phyloP scores from a whole-genome alignment of 169 alveolate genomes.

The Blepharisma undulans region DNA sequence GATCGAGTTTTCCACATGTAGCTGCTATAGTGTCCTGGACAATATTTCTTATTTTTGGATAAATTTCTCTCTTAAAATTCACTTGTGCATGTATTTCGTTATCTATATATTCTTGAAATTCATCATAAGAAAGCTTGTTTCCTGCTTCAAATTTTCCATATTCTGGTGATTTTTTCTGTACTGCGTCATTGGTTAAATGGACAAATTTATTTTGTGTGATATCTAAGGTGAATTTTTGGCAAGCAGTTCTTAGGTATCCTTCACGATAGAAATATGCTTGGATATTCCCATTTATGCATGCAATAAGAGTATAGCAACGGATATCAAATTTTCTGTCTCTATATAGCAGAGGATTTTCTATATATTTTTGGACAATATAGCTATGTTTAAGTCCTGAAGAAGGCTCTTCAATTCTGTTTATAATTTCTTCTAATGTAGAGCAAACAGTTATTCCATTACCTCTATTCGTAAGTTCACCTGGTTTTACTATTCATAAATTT shows the following conservation, averaged over 20 bases:
- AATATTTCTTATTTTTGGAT: constrained; percentile 38
- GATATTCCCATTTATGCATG: constrained; percentile 54
- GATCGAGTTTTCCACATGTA: constrained; percentile 41
- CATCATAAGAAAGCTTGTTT: constrained; percentile 65
- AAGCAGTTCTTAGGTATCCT: constrained; percentile 39
- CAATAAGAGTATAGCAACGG: constrained; percentile 61
- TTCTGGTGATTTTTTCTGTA: constrained; percentile 59
- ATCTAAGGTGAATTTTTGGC: constrained; percentile 53
- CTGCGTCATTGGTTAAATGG: constrained; percentile 78
- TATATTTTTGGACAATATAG: constrained; percentile 67
- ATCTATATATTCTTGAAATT: constrained; percentile 62
- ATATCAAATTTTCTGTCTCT: constrained; percentile 81
- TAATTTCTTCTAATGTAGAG: constrained; percentile 36
- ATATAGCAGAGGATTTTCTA: constrained; percentile 76
- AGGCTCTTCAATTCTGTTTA: neutral
- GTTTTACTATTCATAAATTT: constrained; percentile 59
- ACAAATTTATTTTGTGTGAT: constrained; percentile 61
- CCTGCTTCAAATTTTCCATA: constrained; percentile 75
- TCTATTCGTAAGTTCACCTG: constrained; percentile 67
- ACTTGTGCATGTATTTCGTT: constrained; percentile 15
- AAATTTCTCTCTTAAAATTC: constrained; percentile 22
- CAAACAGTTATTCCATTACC: constrained; percentile 62
- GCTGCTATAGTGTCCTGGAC: constrained; percentile 39
- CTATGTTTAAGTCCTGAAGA: constrained; percentile 40
- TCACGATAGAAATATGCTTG: constrained; percentile 44